Evolutionary conservation across 1,284 basidiomycete genomes (phyloP), one percentile per base, ranked within the genome.

Genomic region (Mycena citricolor): DNA sequence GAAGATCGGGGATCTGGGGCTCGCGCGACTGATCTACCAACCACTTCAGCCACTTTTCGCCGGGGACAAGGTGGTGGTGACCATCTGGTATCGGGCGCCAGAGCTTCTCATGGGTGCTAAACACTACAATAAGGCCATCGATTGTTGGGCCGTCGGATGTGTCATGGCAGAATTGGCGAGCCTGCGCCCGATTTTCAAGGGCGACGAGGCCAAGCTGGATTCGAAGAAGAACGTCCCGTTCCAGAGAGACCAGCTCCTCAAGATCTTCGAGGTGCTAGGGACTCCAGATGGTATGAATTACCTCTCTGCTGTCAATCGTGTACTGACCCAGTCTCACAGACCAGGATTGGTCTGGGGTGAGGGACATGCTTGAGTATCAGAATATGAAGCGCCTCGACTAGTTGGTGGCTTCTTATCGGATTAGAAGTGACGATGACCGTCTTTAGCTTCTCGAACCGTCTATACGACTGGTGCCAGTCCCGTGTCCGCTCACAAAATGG

Each of bases 71-170:
- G 94, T 99, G 10, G 97, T 99, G 25, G 97, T 99, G 2, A 99
- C 97, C 0, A 98, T 99, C 57, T 99, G 95, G 95, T 99, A 99
- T 60, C 86, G 95, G 34, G 92, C 94, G 2, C 95, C 95, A 0
- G 95, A 99, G 63, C 79, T 98, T 3, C 76, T 98, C 8, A 76
- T 98, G 61, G 95, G 95, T 11, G 91, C 94, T 2, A 90, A 94
- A 50, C 95, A 99, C 64, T 99, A 99, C 65, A 94, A 94, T 42
- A 92, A 92, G 50, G 90, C 94, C 1, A 86, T 99, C 32, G 93
- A 97, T 59, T 83, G 90, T 45, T 97, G 95, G 95, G 93, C 94
- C 5, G 83, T 97, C 3, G 95, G 94, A 0, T 99, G 95, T 61
- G 97, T 99, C 42, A 87, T 95, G 69, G 97, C 94, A 3, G 97